Percentiles rank a stretch among this genome's conserved stretches.
Evolutionary conservation across 2,329 filamentous ascomycete genomes (phyloP).

Genomic region (Zasmidium cellare): DNA sequence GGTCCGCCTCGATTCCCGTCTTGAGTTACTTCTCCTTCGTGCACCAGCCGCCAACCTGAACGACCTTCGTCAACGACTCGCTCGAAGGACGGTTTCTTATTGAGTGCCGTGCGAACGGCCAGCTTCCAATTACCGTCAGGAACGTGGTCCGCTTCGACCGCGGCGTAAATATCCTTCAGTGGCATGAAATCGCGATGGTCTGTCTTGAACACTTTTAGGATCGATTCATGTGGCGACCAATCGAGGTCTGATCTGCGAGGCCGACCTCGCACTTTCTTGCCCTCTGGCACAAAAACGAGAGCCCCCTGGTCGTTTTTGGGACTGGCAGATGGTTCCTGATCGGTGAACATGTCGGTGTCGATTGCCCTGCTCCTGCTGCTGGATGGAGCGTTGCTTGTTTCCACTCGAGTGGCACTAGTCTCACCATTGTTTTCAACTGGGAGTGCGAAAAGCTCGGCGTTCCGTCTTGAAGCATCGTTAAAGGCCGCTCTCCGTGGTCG

Average conservation of each 20-base stretch:
- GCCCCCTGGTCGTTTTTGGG: too few relatives aligned
- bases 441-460: not conserved
- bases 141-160: slow-evolving; percentile 9
- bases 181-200: not conserved
- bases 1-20: too few relatives aligned
- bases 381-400: too few relatives aligned
- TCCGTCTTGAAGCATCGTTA: not conserved
- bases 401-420: not conserved
- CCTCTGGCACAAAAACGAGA: too few relatives aligned
- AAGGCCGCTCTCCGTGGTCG: not conserved
- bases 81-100: slow-evolving; percentile 5
- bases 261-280: too few relatives aligned
- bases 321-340: not conserved
- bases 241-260: not conserved
- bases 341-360: too few relatives aligned
- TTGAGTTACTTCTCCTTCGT: too few relatives aligned
- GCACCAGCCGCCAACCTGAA: slow-evolving; percentile 3
- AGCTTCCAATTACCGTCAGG: slow-evolving; percentile 8
- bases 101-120: slow-evolving; percentile 6
- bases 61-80: not conserved
- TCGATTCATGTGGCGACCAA: not conserved
- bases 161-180: slow-evolving; percentile 7
- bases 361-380: too few relatives aligned
- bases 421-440: not conserved
- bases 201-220: slow-evolving; percentile 1